Conservation (phyloP, 805 yeast species). For the Schizosaccharomyces osmophilus region DNA sequence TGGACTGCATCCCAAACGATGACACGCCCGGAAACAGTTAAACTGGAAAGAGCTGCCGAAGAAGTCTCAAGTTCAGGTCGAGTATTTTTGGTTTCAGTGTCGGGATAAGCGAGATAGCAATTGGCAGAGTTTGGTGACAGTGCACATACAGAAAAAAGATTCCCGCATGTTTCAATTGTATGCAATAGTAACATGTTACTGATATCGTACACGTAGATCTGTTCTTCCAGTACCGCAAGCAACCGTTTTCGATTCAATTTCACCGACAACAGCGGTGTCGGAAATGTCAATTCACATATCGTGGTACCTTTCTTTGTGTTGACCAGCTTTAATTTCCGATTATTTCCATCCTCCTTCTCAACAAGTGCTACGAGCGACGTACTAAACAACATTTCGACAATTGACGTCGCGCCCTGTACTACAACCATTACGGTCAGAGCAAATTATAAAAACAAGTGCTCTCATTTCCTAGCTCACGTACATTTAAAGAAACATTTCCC, state of each 20-base stretch:
- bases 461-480: constrained; percentile 10
- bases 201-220: constrained; percentile 70
- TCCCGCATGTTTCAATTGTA: constrained; percentile 35
- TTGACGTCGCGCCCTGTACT: constrained; percentile 19
- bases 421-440: neutral
- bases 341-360: constrained; percentile 35
- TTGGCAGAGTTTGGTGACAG: constrained; percentile 20
- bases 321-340: constrained; percentile 58
- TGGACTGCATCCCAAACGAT: constrained; percentile 56
- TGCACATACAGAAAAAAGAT: constrained; percentile 18
- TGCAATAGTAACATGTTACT: constrained; percentile 66
- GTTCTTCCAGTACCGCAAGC: constrained; percentile 53
- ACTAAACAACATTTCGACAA: constrained; percentile 74
- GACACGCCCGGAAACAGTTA: constrained; percentile 29
- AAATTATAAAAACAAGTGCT: neutral
- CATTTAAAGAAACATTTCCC: constrained; percentile 35
- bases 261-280: constrained; percentile 46
- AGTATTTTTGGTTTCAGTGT: neutral
- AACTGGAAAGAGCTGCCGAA: constrained; percentile 3
- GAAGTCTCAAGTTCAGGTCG: neutral
- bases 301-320: constrained; percentile 54
- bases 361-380: constrained; percentile 71
- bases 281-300: constrained; percentile 75
- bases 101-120: constrained; percentile 30
- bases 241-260: constrained; percentile 62